These are phyloP conservation scores for Flagelloscypha sp. DNA, from an alignment of 768 basidiomycete genomes.

Conservation along the genomic window DNA sequence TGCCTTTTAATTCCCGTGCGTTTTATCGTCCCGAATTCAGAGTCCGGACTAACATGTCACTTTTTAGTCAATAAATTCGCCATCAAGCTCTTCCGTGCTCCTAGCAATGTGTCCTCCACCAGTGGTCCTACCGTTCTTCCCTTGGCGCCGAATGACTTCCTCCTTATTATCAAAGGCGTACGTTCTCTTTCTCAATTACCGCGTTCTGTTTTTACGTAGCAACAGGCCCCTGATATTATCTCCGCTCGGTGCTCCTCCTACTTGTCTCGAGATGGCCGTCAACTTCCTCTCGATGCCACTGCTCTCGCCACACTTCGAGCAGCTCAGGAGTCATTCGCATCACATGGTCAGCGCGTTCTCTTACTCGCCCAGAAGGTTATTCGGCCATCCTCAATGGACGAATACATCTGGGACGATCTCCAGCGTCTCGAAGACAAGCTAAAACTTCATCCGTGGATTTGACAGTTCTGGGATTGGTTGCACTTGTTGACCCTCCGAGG, in stretches of 20 bases:
- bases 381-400: constrained; percentile 21
- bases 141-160: constrained; percentile 17
- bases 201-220: not conserved
- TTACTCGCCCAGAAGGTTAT: constrained; percentile 43
- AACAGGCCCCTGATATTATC: constrained; percentile 43
- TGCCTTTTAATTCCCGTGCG: constrained; percentile 32
- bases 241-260: constrained; percentile 31
- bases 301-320: constrained; percentile 22
- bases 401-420: constrained; percentile 17
- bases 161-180: constrained; percentile 35
- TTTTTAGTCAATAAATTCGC: constrained; percentile 43
- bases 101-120: constrained; percentile 4
- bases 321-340: constrained; percentile 40
- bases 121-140: too few species aligned
- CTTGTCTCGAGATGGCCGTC: constrained; percentile 27
- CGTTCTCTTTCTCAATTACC: constrained; percentile 12
- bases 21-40: constrained; percentile 1
- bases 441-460: constrained; percentile 34
- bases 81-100: constrained; percentile 31
- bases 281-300: constrained; percentile 22
- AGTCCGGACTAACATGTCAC: constrained; percentile 3
- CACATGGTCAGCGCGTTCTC: constrained; percentile 54
- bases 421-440: constrained; percentile 37
- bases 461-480: constrained; percentile 50
- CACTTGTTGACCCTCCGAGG: constrained; percentile 52